phyloP scores from a whole-genome alignment of 495 filamentous ascomycete species.

The Cairneyella variabilis region DNA sequence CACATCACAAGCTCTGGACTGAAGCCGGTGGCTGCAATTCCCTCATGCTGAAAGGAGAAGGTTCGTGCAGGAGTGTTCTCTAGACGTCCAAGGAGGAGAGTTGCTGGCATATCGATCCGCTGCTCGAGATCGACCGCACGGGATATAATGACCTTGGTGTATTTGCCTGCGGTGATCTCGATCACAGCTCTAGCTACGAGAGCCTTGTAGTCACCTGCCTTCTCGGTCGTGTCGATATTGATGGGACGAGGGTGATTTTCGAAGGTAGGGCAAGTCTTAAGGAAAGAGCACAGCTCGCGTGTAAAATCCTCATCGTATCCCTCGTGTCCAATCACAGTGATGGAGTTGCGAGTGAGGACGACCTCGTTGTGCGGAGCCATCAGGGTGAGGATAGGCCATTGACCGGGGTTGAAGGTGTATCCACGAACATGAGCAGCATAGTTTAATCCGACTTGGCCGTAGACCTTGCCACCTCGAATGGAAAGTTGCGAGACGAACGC shows the following conservation, averaged over 20 bases:
- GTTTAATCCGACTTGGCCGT: constrained; percentile 12
- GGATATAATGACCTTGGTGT: constrained; percentile 9
- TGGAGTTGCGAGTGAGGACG: not conserved
- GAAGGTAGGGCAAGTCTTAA: not conserved
- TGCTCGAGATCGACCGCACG: not conserved
- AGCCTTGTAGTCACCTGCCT: constrained; percentile 2
- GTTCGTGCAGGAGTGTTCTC: constrained; percentile 8
- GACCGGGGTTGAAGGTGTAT: constrained; percentile 1
- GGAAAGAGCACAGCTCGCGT: not conserved
- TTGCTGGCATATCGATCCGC: constrained; percentile 5
- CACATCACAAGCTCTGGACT: constrained; percentile 9
- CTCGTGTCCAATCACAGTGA: not conserved
- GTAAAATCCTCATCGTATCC: not conserved
- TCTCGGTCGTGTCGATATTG: not conserved
- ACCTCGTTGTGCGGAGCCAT: constrained; percentile 4
- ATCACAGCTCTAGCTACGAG: not conserved
- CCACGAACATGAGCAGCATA: constrained; percentile 9
- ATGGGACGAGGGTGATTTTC: not conserved
- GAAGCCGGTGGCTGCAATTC: constrained; percentile 12
- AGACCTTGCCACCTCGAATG: constrained; percentile 7
- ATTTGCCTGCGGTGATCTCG: constrained; percentile 5
- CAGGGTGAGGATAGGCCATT: constrained; percentile 11
- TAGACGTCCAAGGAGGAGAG: constrained; percentile 5
- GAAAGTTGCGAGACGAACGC: no score
- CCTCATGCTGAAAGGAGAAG: constrained; percentile 4